Evolutionary conservation across 352 stramenopile genomes (phyloP).

Genomic region (Phytophthora gonapodyides): DNA sequence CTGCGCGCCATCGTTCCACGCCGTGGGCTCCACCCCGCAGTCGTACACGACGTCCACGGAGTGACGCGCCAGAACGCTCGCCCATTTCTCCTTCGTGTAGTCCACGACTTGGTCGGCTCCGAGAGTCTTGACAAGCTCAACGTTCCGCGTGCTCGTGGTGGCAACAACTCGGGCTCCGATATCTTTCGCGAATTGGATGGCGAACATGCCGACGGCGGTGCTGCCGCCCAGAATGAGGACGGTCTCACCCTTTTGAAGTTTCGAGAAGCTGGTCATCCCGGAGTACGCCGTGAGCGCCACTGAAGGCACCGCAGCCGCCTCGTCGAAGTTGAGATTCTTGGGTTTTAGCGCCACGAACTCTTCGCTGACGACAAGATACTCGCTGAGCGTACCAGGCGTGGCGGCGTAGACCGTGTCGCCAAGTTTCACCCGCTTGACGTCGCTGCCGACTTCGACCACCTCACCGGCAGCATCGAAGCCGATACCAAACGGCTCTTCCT

Average conservation of each 20-base stretch:
- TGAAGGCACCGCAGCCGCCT: constrained; percentile 34
- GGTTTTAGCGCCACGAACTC: constrained; percentile 40
- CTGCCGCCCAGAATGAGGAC: constrained; percentile 61
- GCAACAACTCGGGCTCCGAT: constrained; percentile 31
- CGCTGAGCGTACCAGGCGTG: constrained; percentile 29
- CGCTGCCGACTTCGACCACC: constrained; percentile 36
- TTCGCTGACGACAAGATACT: constrained; percentile 35
- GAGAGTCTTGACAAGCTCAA: constrained; percentile 44
- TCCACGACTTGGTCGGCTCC: constrained; percentile 61
- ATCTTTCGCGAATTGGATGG: constrained; percentile 50
- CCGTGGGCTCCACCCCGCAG: constrained; percentile 26
- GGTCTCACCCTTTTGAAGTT: constrained; percentile 21
- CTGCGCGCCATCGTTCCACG: constrained; percentile 37
- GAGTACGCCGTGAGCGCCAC: constrained; percentile 35
- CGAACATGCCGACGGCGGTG: constrained; percentile 55
- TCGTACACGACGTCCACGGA: constrained; percentile 40
- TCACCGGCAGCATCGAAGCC: constrained; percentile 44
- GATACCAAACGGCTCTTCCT: constrained; percentile 31
- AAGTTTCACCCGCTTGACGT: constrained; percentile 29
- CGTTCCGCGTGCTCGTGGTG: constrained; percentile 29
- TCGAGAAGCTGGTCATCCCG: constrained; percentile 20
- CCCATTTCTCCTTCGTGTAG: constrained; percentile 52
- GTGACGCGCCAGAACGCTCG: constrained; percentile 31
- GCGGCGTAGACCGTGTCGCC: constrained; percentile 38
- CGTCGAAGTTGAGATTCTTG: constrained; percentile 38